A percentile compares a stretch with the other conserved stretches of the same genome.
Conservation (phyloP, 139 green algal genomes). For the Microglena sp. region DNA sequence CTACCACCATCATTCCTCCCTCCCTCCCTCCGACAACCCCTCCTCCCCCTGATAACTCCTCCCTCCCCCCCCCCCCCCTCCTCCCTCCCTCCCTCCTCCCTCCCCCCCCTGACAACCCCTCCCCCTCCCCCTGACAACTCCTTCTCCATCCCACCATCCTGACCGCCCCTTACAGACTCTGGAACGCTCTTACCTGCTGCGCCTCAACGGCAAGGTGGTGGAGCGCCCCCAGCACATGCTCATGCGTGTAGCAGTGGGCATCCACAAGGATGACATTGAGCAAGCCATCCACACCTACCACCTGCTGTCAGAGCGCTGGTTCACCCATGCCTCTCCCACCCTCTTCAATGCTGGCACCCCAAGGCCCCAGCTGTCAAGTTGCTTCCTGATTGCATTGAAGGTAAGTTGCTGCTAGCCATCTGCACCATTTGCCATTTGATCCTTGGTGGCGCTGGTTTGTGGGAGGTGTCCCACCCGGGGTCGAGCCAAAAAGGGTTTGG, state of each 20-base stretch:
- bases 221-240: slow-evolving; percentile 99
- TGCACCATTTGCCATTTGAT: too few relatives aligned
- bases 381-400: slow-evolving; percentile 97
- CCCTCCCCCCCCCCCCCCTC: too few relatives aligned
- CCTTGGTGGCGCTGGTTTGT: too few relatives aligned
- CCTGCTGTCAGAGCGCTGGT: slow-evolving; percentile 82
- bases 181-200: slow-evolving; percentile 96
- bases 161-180: slow-evolving; percentile 61
- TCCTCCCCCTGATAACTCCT: too few relatives aligned
- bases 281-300: too few relatives aligned
- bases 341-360: slow-evolving; percentile 97
- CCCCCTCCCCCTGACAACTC: not conserved
- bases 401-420: too few relatives aligned
- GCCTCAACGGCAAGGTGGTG: slow-evolving; percentile 84
- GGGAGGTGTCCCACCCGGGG: too few relatives aligned
- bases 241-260: slow-evolving; percentile 94
- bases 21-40: too few relatives aligned
- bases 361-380: slow-evolving; percentile 82
- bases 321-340: slow-evolving; percentile 96
- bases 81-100: not conserved
- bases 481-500: too few relatives aligned
- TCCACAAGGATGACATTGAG: slow-evolving; percentile 59
- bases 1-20: too few relatives aligned
- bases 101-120: not conserved
- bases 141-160: too few relatives aligned